These are phyloP conservation scores for Tardiomyces depauwii DNA, from an alignment of 1,139 yeast species.

Conservation along the genomic window DNA sequence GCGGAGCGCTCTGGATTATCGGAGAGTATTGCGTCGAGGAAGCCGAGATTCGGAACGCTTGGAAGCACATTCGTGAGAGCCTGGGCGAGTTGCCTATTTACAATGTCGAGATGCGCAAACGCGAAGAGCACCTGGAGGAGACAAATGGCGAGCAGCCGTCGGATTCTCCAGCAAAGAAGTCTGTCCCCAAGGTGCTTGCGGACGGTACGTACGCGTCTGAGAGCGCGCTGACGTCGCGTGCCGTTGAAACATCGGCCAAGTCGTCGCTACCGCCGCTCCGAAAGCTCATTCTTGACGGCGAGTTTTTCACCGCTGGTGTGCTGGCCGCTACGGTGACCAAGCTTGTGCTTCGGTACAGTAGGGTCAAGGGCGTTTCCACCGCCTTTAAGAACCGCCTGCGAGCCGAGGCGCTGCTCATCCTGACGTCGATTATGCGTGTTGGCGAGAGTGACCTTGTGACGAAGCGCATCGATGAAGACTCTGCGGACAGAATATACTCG, in stretches of 20 bases:
- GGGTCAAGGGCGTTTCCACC: constrained; percentile 29
- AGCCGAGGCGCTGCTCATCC: constrained; percentile 88
- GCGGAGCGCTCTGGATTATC: constrained; percentile 91
- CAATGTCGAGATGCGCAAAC: constrained; percentile 50
- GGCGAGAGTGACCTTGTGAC: constrained; percentile 73
- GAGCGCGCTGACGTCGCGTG: constrained; percentile 51
- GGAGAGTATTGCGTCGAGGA: constrained; percentile 84
- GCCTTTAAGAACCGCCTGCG: constrained; percentile 66
- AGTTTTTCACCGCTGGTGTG: constrained; percentile 83
- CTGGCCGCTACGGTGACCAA: constrained; percentile 83
- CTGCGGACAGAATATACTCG: constrained; percentile 80
- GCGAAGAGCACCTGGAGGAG: constrained; percentile 16
- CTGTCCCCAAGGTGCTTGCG: constrained; percentile 67
- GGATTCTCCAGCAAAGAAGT: constrained; percentile 24
- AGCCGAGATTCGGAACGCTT: constrained; percentile 64
- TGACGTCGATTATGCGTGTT: constrained; percentile 84
- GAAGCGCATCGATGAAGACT: constrained; percentile 86
- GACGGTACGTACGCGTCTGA: constrained; percentile 99
- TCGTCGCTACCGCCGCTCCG: constrained; percentile 60
- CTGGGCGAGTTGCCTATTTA: constrained; percentile 89
- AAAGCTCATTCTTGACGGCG: constrained; percentile 72
- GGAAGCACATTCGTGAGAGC: constrained; percentile 76
- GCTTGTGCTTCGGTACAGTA: constrained; percentile 67
- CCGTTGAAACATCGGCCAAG: constrained; percentile 13
- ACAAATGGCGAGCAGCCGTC: constrained; percentile 21